These are phyloP conservation scores for Triglochin maritima DNA, from an alignment of 106 monocot genomes.

Conservation along the genomic window DNA sequence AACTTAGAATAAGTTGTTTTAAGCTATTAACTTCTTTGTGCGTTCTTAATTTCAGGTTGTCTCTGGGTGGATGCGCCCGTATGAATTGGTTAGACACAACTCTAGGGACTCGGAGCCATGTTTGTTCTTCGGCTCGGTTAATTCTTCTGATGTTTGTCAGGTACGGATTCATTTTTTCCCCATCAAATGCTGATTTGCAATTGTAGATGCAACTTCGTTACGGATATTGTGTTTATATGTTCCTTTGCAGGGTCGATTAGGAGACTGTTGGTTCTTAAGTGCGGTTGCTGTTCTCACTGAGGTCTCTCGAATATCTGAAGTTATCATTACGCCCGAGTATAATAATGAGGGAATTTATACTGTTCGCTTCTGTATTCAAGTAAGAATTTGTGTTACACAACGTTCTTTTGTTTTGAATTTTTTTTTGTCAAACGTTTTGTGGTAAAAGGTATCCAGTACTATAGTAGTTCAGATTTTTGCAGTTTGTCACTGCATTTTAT, in stretches of 20 bases:
- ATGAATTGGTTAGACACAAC: slow-evolving; percentile 64
- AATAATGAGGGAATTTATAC: slow-evolving; percentile 98
- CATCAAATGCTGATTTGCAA: too few relatives aligned
- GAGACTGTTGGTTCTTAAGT: slow-evolving; percentile 99
- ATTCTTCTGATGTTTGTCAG: slow-evolving; percentile 99
- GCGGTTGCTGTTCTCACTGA: slow-evolving; percentile 98
- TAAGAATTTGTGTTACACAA: slow-evolving; percentile 11
- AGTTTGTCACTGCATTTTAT: too few relatives aligned
- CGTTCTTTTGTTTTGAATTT: background rate
- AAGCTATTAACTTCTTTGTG: background rate
- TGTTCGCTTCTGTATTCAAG: slow-evolving; percentile 96
- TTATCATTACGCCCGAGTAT: slow-evolving; percentile 87
- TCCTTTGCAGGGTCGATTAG: slow-evolving; percentile 76
- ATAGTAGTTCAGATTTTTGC: too few relatives aligned
- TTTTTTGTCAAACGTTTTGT: too few relatives aligned
- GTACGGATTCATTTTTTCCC: slow-evolving; percentile 11
- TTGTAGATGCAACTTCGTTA: background rate
- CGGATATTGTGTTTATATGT: background rate
- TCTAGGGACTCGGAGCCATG: slow-evolving; percentile 53
- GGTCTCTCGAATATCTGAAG: slow-evolving; percentile 82
- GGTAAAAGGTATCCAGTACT: too few relatives aligned
- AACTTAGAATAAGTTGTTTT: too few relatives aligned
- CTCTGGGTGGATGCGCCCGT: slow-evolving; percentile 89
- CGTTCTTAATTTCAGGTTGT: slow-evolving; percentile 50
- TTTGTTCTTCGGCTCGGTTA: slow-evolving; percentile 79